Base-by-base conservation (phyloP, 352 stramenopile genomes). In the Pythium phragmiticola region DNA sequence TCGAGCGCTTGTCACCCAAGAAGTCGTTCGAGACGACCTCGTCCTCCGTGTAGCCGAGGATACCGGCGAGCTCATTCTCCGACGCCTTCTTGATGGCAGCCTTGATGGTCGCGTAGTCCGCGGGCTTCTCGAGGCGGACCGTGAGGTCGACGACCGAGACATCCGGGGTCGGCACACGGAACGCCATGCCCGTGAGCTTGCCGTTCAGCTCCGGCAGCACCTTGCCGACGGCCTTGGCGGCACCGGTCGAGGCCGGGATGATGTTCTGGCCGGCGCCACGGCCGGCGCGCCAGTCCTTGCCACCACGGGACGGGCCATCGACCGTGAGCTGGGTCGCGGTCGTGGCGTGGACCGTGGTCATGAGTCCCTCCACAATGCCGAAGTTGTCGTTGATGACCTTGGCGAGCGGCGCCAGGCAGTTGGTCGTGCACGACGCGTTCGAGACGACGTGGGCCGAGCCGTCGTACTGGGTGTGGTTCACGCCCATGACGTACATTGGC, bases 401-500 rank as follows among this genome's bases (percentile, higher is more conserved):
- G 65, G 74, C 74, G 34, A 82, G 57, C 34, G 76, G 76, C 54
- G 74, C 76, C 26, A 84, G 55, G 51, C 74, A 82, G 92, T 97
- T 90, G 60, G 81, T 90, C 41, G 82, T 91, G 73, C 82, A 91
- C 59, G 70, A 84, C 16, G 82, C 82, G 77, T 92, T 93, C 63
- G 85, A 95, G 19, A 95, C 79, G 54, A 95, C 70, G 50, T 86
- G 54, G 81, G 69, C 79, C 74, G 78, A 87, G 58, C 77, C 80
- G 66, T 96, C 81, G 79, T 98, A 98, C 54, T 92, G 81, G 19
- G 82, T 77, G 63, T 96, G 75, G 82, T 98, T 98, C 26, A 98
- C 94, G 57, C 94, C 94, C 82, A 98, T 97, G 28, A 98, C 94
- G 71, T 98, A 98, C 94, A 98, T 98, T 61, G 95, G 95, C 39